Base-by-base conservation (phyloP, 148 eudicot genomes). In the Vaccinium vitisidaea region DNA sequence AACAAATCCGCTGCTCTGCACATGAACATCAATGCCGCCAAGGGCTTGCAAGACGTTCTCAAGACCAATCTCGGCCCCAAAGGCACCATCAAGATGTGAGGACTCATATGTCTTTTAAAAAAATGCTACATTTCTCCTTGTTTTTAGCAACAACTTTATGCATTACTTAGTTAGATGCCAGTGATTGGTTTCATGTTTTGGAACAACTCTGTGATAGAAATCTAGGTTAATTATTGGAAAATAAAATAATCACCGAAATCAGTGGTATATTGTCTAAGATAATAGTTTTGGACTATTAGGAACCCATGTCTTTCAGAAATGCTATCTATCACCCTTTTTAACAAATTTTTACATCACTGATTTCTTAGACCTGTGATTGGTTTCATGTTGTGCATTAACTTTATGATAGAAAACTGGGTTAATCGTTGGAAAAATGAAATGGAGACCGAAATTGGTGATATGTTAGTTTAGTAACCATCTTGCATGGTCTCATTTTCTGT, bases 1-100 rank as follows among this genome's bases (percentile, higher is more conserved):
- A 97, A 97, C 98, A 97, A 97, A 86, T 93, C 97, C 0, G 96
- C 94, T 75, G 99, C 98, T 32, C 98, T 97, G 80, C 98, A 93
- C 81, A 97, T 95, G 98, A 95, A 92, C 86, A 97, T 97, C 89
- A 97, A 94, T 82, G 99, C 99, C 61, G 94, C 99, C 30, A 97
- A 94, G 89, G 98, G 99, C 46, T 86, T 97, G 76, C 96, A 93
- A 70, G 99, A 95, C 63, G 99, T 97, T 58, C 98, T 97, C 84
- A 97, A 94, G 88, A 89, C 92, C 56, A 97, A 97, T 86, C 98
- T 97, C 39, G 99, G 99, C n/a, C 99, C 99, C 48, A 95, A 94
- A 85, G 99, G 98, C 88, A 96, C 99, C 88, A 96, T 94, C 84
- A 96, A 96, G 82, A 96, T 96, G 99, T 94, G 32, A 82, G 50